Evolutionary conservation across 75 land plant genomes (phyloP), one percentile per base, ranked within the genome.

Genomic region (Cupressus sempervirens): DNA sequence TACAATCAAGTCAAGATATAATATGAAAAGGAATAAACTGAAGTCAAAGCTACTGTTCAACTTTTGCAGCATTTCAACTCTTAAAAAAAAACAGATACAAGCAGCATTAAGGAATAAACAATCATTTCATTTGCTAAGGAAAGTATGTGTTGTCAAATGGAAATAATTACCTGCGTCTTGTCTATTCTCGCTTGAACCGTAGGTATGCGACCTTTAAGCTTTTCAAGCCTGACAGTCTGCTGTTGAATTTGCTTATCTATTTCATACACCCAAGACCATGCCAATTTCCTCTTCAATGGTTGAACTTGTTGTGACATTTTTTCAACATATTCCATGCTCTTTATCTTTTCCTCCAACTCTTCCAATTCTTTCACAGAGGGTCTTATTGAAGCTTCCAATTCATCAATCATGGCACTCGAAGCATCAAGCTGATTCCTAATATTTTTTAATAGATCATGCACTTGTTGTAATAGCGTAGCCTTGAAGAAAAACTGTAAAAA

Each of bases 381-480:
- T 77, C 84, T 86, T 84, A 98, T 86, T 77, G 92, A 90, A 70
- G 88, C 70, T 84, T 94, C 94, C 84, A 92, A 53, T 12, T 92
- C 93, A 23, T 87, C 81, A 89, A 96, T 88, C 35, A 89, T 48
- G 5, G 84, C 92, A 79, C 84, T 83, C 15, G 92, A 94, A 85
- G 80, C 65, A 29, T 88, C 86, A 82, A 96, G 87, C 20, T 91
- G 87, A 1, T 50, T 34, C 30, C 58, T 74, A 77, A 93, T 96
- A 74, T 74, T 85, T 34, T 88, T 84, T 68, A 96, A 76, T 16
- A 96, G 86, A 20, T 98, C 99, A 75, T 86, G 84, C 6, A 98
- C 96, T 85, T 93, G 98, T 85, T 98, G 99, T 84, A 96, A 92
- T 83, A 98, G 92, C 12, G 96, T 98, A 2, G 99, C 99, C 89